Base-by-base conservation (phyloP, 306 rosid genomes). In the Quercus bicolor region DNA sequence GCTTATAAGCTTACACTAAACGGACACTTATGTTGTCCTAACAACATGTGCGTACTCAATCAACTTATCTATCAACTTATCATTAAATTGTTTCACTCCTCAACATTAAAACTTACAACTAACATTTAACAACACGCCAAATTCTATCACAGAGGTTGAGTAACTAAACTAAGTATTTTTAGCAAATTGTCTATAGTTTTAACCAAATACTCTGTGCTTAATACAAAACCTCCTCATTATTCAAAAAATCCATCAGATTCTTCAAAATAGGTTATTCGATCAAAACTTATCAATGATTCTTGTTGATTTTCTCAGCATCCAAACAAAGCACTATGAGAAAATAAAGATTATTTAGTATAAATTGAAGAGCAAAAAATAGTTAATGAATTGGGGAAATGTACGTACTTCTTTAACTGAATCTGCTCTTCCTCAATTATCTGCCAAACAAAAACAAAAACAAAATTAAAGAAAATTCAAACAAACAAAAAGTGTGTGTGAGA, bases 371-470 rank as follows among this genome's bases (percentile, higher is more conserved):
- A 18, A 43, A 33, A 56, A 21, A 68, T 29, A 59, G 4, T 6
- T 26, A 56, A n/a, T 33, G n/a, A 34, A 56, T 24, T 4, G 4
- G 72, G 84, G 64, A 23, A 80, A 73, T 80, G 74, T 69, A 84
- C 83, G 64, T 85, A 92, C 98, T 86, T 95, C 75, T 79, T 86
- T 72, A 95, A 85, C 83, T 88, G 95, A 87, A 85, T 89, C 73
- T 91, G 92, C 73, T 93, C 97, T 68, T 78, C 95, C 89, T 86
- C 98, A 77, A 92, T 92, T 77, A 89, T 77, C 98, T 92, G 94
- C 84, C 77, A 26, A 59, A 31, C 64, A 21, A 45, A 48, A 45
- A 45, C 18, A 23, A 83, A 11, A 64, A 74, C 33, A 56, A 19
- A 34, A 4, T 40, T 15, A 40, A 74, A 43, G 5, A 43, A 59